Conservation (phyloP, 2,329 filamentous ascomycete genomes). For the Xylaria sp. region DNA sequence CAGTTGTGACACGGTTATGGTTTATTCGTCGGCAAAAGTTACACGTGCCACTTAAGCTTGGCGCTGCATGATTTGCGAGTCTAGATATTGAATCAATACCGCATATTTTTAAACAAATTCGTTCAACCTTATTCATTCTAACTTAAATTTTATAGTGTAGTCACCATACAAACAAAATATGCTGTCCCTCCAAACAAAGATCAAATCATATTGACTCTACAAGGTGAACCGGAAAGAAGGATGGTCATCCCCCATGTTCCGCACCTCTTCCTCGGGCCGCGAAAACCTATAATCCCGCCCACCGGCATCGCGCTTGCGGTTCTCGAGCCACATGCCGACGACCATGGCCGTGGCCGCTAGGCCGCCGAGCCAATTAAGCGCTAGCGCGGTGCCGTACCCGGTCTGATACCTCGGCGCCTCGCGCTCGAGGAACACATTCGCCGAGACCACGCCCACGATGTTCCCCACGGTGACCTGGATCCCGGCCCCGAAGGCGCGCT, state of each 20-base stretch:
- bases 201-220: neutral
- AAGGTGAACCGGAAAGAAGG: constrained; percentile 52
- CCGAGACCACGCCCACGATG: constrained; percentile 46
- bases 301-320: constrained; percentile 52
- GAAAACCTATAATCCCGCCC: constrained; percentile 51
- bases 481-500: constrained; percentile 54
- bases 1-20: too few relatives aligned
- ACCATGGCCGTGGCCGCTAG: constrained; percentile 46
- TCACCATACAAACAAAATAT: neutral
- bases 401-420: constrained; percentile 46
- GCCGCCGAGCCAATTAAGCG: constrained; percentile 42
- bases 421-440: constrained; percentile 43
- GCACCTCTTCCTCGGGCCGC: constrained; percentile 44
- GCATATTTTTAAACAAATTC: too few relatives aligned
- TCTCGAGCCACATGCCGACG: constrained; percentile 50
- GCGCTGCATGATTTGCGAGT: too few relatives aligned
- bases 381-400: constrained; percentile 45
- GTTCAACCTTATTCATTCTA: neutral
- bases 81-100: too few relatives aligned
- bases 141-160: neutral
- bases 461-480: constrained; percentile 58
- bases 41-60: neutral
- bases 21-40: neutral
- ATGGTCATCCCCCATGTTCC: constrained; percentile 59
- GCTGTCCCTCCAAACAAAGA: neutral